Evolutionary conservation across 2,329 filamentous ascomycete genomes (phyloP), one percentile per base, ranked within the genome.

Genomic region (Helicocarpus griseus): DNA sequence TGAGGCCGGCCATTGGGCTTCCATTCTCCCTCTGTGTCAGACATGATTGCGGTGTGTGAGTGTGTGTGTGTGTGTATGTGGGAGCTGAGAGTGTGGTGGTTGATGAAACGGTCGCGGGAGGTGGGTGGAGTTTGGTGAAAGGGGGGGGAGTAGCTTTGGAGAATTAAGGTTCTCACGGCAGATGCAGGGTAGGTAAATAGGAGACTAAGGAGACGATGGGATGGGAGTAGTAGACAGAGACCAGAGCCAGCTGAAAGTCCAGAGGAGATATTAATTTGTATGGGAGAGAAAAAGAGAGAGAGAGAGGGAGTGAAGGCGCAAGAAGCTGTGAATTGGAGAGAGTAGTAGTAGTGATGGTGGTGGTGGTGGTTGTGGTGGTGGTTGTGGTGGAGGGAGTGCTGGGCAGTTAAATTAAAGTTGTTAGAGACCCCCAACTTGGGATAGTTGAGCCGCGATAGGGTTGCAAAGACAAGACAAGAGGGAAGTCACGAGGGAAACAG

Each of bases 1-100:
- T 91, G 86, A 58, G 88, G 88, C 58, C 88, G 85, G 63, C 78
- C 81, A 65, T 75, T 90, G 60, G 87, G 85, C 79, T 89, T 82
- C 86, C 86, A 91, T 72, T 87, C 83, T 64, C 79, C 79, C 65
- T 87, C 84, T 58, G 79, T 78, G 73, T 87, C 84, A 58, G 83
- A 73, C 69, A 72, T 72, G 14, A 57, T 65, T 60, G 49, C 41
- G 36, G 29, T 19, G 38, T 43, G 11, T 38, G 40, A 51, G n/a
- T n/a, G n/a, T n/a, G n/a, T n/a, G n/a, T n/a, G n/a, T n/a, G n/a
- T n/a, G n/a, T n/a, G n/a, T n/a, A n/a, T n/a, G n/a, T n/a, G n/a
- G n/a, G 17, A 17, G 14, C 41, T 43, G 29, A n/a, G 38, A 28
- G 33, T 21, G 26, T 35, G 13, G 38, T 44, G 24, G 28, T 29